These are phyloP conservation scores for Penicillium sclerotiorum DNA, from an alignment of 2,329 filamentous ascomycete genomes.

Conservation along the genomic window DNA sequence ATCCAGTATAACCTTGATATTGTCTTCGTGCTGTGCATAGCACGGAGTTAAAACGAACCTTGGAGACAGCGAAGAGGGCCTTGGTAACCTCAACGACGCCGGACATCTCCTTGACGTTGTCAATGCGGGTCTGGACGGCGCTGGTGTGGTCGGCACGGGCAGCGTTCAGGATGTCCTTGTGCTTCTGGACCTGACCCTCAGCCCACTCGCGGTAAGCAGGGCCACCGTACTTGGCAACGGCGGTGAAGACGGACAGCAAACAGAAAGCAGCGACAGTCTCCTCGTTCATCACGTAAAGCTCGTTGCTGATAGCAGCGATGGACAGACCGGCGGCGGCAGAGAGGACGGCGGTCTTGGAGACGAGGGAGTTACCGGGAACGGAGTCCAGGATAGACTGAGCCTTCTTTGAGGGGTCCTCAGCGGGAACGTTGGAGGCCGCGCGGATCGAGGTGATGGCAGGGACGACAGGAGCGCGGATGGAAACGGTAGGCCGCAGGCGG, in stretches of 20 bases:
- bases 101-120: conserved; percentile 90
- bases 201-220: conserved; percentile 94
- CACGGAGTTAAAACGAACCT: conserved; percentile 61
- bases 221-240: conserved; percentile 89
- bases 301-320: conserved; percentile 96
- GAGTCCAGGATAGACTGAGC: conserved; percentile 93
- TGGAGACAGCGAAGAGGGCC: conserved; percentile 94
- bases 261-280: conserved; percentile 94
- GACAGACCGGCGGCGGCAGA: conserved; percentile 88
- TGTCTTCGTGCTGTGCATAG: background rate
- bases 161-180: conserved; percentile 91
- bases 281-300: conserved; percentile 99
- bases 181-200: conserved; percentile 82
- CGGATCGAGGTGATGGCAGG: conserved; percentile 68
- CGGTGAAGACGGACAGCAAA: conserved; percentile 89
- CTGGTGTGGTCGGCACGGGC: conserved; percentile 92
- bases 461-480: conserved; percentile 75
- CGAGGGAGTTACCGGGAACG: conserved; percentile 85
- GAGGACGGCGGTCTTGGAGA: conserved; percentile 96
- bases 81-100: conserved; percentile 97
- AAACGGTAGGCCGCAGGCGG: conserved; percentile 81
- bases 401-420: conserved; percentile 93
- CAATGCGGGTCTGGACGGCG: conserved; percentile 92
- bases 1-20: background rate
- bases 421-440: conserved; percentile 74